Conservation (phyloP, 1,284 basidiomycete species). For the Cryptococcus sp. region DNA sequence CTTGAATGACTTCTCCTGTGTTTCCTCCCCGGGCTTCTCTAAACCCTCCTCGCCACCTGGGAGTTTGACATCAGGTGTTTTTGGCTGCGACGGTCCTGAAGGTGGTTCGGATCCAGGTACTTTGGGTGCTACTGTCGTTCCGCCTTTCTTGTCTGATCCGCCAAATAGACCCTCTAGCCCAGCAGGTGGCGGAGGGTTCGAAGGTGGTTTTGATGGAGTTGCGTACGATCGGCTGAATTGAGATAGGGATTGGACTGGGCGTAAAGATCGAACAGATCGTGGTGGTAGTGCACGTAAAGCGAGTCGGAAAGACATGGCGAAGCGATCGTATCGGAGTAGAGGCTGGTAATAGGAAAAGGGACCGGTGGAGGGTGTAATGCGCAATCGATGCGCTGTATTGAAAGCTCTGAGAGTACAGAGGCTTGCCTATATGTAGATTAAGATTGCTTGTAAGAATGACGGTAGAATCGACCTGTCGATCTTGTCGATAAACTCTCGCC, state of each 20-base stretch:
- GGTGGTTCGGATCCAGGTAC: slow-evolving; percentile 27
- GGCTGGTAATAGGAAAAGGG: no score
- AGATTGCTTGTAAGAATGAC: no score
- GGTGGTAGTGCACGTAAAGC: slow-evolving; percentile 18
- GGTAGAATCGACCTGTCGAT: no score
- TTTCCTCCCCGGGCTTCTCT: slow-evolving; percentile 23
- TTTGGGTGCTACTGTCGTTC: slow-evolving; percentile 28
- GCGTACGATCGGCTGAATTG: slow-evolving; percentile 26
- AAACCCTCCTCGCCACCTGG: slow-evolving; percentile 19
- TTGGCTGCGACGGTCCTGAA: slow-evolving; percentile 29
- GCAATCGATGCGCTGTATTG: no score
- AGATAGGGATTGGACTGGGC: slow-evolving; percentile 5
- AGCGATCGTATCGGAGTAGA: no score
- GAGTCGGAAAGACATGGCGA: slow-evolving; percentile 28
- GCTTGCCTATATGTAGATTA: no score
- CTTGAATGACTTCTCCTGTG: slow-evolving; percentile 13
- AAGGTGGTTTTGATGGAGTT: slow-evolving; percentile 23
- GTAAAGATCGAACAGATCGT: slow-evolving; percentile 5
- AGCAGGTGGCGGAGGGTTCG: slow-evolving; percentile 36
- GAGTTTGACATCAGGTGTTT: slow-evolving; percentile 27
- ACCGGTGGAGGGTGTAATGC: no score
- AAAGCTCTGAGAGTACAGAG: no score
- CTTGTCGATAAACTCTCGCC: no score
- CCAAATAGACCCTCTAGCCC: slow-evolving; percentile 43
- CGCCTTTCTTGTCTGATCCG: slow-evolving; percentile 17